Conservation (phyloP, 805 yeast species). For the Wickerhamiella cacticola region DNA sequence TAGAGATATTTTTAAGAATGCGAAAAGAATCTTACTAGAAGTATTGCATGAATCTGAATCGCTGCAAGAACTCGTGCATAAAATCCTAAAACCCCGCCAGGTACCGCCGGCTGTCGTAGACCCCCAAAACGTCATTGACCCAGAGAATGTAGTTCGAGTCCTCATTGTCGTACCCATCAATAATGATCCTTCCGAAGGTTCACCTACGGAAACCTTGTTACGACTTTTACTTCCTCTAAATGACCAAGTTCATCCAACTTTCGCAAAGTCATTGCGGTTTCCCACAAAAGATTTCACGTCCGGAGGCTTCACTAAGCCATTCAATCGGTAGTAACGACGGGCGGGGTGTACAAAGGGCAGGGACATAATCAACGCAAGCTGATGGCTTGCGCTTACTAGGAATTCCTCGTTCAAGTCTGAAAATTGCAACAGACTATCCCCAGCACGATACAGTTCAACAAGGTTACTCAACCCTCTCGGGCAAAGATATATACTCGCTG, state of each 20-base stretch:
- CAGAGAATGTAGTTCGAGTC: slow-evolving; percentile 84
- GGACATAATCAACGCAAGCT: slow-evolving; percentile 38
- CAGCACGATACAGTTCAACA: slow-evolving; percentile 34
- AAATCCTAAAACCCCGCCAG: too few relatives aligned
- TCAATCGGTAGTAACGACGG: slow-evolving; percentile 39
- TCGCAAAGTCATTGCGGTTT: slow-evolving; percentile 31
- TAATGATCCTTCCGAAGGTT: slow-evolving; percentile 34
- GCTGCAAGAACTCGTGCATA: too few relatives aligned
- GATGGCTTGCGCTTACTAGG: slow-evolving; percentile 38
- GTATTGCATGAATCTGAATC: too few relatives aligned
- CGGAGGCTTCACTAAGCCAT: slow-evolving; percentile 36
- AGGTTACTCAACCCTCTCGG: slow-evolving; percentile 30
- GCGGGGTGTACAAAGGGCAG: slow-evolving; percentile 37
- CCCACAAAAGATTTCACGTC: slow-evolving; percentile 31
- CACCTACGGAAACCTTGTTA: slow-evolving; percentile 37
- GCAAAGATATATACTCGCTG: slow-evolving; percentile 33
- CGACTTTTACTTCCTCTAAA: slow-evolving; percentile 38
- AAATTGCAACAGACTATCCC: slow-evolving; percentile 35
- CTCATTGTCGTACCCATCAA: slow-evolving; percentile 73
- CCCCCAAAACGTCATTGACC: slow-evolving; percentile 86
- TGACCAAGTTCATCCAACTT: slow-evolving; percentile 36
- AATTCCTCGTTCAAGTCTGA: slow-evolving; percentile 38
- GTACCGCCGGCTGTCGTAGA: slow-evolving; percentile 72
- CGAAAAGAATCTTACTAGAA: too few relatives aligned
- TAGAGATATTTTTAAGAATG: too few relatives aligned